phyloP scores from a whole-genome alignment of 306 rosid genomes.

The Casuarina glauca region DNA sequence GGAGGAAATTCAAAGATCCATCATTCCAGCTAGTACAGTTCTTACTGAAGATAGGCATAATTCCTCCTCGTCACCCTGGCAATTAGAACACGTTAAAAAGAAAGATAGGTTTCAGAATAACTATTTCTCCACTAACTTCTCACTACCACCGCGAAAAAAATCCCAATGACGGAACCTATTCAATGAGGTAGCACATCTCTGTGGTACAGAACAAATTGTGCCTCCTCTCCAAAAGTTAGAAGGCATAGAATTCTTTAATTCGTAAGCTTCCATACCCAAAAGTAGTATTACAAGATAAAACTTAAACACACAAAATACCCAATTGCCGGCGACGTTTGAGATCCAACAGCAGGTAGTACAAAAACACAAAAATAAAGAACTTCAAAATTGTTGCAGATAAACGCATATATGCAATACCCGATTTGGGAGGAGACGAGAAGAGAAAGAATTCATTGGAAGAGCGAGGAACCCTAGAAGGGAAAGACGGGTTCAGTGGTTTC shows the following conservation, averaged over 20 bases:
- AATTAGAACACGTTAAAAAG: background rate
- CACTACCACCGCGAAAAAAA: background rate
- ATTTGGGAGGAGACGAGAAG: slow-evolving; percentile 46
- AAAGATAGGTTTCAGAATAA: background rate
- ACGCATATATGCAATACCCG: slow-evolving; percentile 43
- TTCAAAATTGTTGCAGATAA: background rate
- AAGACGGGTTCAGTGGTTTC: slow-evolving; percentile 31
- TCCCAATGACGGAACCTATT: background rate
- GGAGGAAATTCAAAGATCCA: background rate
- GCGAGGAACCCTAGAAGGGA: slow-evolving; percentile 42
- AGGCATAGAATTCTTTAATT: background rate
- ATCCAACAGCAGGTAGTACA: background rate
- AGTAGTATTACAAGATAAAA: background rate
- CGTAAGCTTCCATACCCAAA: background rate
- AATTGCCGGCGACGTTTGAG: slow-evolving; percentile 3
- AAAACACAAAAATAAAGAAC: background rate
- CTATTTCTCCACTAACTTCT: background rate
- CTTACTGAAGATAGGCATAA: background rate
- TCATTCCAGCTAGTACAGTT: background rate
- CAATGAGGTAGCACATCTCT: background rate
- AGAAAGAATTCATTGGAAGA: slow-evolving; percentile 41
- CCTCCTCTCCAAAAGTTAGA: background rate
- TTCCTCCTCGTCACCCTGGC: background rate
- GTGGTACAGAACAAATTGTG: background rate
- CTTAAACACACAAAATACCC: slow-evolving; percentile 6